Conservation (phyloP, 768 basidiomycete genomes). For the Rhodocollybia butyracea region DNA sequence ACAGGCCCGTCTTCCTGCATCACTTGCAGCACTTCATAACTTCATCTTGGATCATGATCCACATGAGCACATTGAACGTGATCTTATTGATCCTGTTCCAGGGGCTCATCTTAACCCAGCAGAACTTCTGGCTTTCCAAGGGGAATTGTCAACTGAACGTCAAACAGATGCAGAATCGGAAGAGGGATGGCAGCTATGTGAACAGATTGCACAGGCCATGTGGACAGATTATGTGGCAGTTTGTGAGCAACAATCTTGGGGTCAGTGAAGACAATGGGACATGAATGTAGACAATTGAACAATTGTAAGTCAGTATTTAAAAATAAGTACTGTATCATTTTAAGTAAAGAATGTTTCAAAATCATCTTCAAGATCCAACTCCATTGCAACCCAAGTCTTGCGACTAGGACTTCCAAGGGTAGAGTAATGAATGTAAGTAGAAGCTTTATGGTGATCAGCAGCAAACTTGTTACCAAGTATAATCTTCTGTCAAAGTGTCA, state of each 20-base stretch:
- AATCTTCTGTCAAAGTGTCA: neutral
- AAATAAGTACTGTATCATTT: too few relatives aligned
- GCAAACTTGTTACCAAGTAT: neutral
- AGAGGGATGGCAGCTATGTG: neutral
- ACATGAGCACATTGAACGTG: neutral
- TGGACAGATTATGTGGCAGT: constrained; percentile 2
- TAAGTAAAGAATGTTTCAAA: too few relatives aligned
- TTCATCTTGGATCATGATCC: constrained; percentile 19
- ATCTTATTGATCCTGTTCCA: neutral
- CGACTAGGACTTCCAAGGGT: neutral
- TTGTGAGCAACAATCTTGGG: neutral
- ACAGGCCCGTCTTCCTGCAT: constrained; percentile 15
- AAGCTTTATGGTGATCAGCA: neutral
- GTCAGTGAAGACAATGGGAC: neutral
- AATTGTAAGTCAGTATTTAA: too few relatives aligned
- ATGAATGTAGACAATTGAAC: too few relatives aligned
- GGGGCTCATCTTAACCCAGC: neutral
- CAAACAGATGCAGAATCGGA: neutral
- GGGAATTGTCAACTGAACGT: neutral
- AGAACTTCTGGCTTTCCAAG: neutral
- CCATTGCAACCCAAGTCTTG: neutral
- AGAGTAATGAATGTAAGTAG: neutral
- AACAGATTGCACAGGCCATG: constrained; percentile 5
- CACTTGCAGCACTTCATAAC: constrained; percentile 18
- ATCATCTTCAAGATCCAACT: too few relatives aligned